Conservation (phyloP, 108 stramenopile genomes). For the Pseudonitzschia multistriata region DNA sequence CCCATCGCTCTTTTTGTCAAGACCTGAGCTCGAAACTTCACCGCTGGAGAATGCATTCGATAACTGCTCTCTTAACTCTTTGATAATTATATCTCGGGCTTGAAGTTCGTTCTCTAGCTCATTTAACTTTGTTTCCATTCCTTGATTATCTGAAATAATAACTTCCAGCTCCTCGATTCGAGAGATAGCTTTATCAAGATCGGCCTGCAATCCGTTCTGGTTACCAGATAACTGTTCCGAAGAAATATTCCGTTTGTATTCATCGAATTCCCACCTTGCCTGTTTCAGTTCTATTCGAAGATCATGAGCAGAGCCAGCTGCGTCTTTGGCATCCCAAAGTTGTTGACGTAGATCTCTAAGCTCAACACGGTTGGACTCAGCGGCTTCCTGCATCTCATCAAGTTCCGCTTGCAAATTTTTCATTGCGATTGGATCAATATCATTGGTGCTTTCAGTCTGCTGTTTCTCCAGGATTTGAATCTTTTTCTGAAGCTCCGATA, state of each 20-base stretch:
- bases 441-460: neutral
- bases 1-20: neutral
- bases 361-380: slow-evolving; percentile 37
- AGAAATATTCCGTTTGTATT: slow-evolving; percentile 31
- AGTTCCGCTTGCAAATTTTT: slow-evolving; percentile 36
- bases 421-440: slow-evolving; percentile 8
- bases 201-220: neutral
- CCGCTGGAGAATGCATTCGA: neutral
- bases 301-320: slow-evolving; percentile 31
- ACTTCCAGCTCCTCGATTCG: slow-evolving; percentile 7
- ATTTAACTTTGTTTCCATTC: slow-evolving; percentile 16
- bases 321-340: slow-evolving; percentile 38
- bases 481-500: slow-evolving; percentile 5
- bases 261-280: slow-evolving; percentile 35
- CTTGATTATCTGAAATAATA: neutral
- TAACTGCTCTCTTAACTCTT: slow-evolving; percentile 30
- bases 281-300: slow-evolving; percentile 35
- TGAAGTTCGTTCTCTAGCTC: slow-evolving; percentile 44
- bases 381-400: slow-evolving; percentile 45
- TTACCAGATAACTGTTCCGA: neutral
- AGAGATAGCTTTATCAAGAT: slow-evolving; percentile 5
- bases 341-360: slow-evolving; percentile 33
- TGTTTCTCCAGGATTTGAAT: neutral
- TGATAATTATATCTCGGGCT: slow-evolving; percentile 41
- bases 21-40: neutral